Base-by-base conservation (phyloP, 2,329 filamentous ascomycete species). In the Xylariomycetidae sp. region DNA sequence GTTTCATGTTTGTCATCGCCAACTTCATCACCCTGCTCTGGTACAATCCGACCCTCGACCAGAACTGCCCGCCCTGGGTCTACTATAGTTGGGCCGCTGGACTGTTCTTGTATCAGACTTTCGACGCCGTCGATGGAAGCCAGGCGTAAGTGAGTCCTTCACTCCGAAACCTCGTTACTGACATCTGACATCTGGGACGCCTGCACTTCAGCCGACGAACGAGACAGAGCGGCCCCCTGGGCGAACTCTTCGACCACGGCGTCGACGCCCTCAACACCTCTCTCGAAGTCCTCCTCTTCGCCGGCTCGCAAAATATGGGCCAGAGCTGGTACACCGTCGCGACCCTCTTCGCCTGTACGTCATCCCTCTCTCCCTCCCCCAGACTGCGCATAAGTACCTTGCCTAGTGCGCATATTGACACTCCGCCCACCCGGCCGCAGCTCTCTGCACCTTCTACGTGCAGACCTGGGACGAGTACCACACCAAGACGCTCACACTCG, bases 401-500 rank as follows among this genome's bases (percentile, higher is more conserved):
- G n/a, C n/a, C n/a, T n/a, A n/a, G n/a, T n/a, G n/a, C n/a, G n/a
- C n/a, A n/a, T n/a, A n/a, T n/a, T n/a, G n/a, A n/a, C n/a, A n/a
- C n/a, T n/a, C n/a, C n/a, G n/a, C n/a, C n/a, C n/a, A n/a, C 27
- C n/a, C 20, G 3, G 15, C 12, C n/a, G 30, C 41, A 88, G 83
- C 85, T 6, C 78, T 90, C 38, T 70, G 94, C 51, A 96, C 92
- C n/a, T 98, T 98, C 63, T 97, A 97, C 61, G 84, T 97, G 26
- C 92, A 97, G 61, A 97, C 92, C 20, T 98, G 92, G 92, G 92
- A 98, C 56, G 92, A 97, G 61, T 98, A 97, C 65, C 90, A 97
- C 66, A 98, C 92, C 32, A 89, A 96, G 62, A 92, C 89, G 3
- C 76, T 98, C 30, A 96, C 88, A 2, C 77, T 98, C 5, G 92